A percentile compares a stretch with the other conserved stretches of the same genome.
Evolutionary conservation across 2,329 filamentous ascomycete species (phyloP).

Genomic region (Scleromitrula shiraiana): DNA sequence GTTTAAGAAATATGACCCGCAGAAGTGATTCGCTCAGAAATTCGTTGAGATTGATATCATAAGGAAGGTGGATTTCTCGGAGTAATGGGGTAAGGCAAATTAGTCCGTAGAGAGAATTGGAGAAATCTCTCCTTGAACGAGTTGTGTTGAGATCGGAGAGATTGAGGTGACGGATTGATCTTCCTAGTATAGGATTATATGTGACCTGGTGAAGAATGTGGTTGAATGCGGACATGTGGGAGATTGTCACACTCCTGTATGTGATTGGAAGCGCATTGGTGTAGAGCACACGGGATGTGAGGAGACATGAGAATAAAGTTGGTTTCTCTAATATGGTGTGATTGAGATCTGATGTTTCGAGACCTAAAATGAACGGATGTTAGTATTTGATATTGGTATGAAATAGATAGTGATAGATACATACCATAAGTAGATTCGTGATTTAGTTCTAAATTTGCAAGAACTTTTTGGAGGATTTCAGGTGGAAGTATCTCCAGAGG

Average conservation of each 20-base stretch:
- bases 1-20: slow-evolving; percentile 32
- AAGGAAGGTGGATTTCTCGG: slow-evolving; percentile 59
- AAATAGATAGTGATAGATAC: too few relatives aligned
- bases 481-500: slow-evolving; percentile 58
- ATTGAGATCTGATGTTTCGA: not conserved
- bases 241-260: slow-evolving; percentile 70
- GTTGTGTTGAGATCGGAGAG: slow-evolving; percentile 3
- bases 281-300: slow-evolving; percentile 63
- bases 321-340: slow-evolving; percentile 50
- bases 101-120: not conserved
- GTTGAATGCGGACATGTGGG: slow-evolving; percentile 70
- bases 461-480: slow-evolving; percentile 57
- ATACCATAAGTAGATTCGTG: not conserved
- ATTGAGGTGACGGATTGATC: slow-evolving; percentile 66
- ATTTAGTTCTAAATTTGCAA: not conserved
- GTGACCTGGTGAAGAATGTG: slow-evolving; percentile 50
- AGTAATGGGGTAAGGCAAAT: slow-evolving; percentile 35
- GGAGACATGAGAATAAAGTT: slow-evolving; percentile 63
- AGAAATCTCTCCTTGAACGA: not conserved
- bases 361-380: not conserved
- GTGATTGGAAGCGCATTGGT: slow-evolving; percentile 63
- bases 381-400: not conserved
- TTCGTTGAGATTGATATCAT: slow-evolving; percentile 34
- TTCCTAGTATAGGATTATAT: slow-evolving; percentile 58
- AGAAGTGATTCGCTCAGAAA: slow-evolving; percentile 31